Base-by-base conservation (phyloP, 768 basidiomycete genomes). In the Boletus insuetus region DNA sequence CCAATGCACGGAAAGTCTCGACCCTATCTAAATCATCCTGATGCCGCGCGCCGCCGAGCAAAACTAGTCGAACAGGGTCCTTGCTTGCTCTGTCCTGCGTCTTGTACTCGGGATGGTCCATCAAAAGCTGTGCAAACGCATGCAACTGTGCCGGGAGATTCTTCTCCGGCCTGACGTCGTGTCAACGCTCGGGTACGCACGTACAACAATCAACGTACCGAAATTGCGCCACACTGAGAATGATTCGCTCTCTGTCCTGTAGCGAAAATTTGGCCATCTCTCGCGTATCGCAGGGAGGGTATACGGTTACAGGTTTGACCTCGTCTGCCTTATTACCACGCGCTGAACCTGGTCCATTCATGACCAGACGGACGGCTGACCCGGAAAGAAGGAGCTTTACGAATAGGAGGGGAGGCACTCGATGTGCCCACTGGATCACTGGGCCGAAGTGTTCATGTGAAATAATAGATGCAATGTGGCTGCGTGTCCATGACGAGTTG, bases 401-500 rank as follows among this genome's bases (percentile, higher is more conserved):
- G n/a, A 76, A 11, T 5, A 78, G 53, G 13, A 83, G 67, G 2
- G 82, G 79, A 1, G 77, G 60, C 19, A 76, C 40, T 19, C 50
- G 43, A 58, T 83, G 81, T 4, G 82, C 49, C 56, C 73, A 54
- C 37, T 80, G 79, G 41, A 89, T 69, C 19, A 79, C 56, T 13
- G 69, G 51, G 58, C 89, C 84, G 10, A 76, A 74, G 49, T 69
- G 60, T 40, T 69, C 65, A 46, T 84, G 76, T 14, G 73, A 74
- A 19, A 97, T 75, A 46, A 97, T 86, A 2, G 82, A 76, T 60
- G 89, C 80, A 58, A 98, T 76, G 64, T 98, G 97, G 40, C 79
- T 79, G 62, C 86, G 84, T 3, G 96, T 98, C 96, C 97, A 98
- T 0, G 90, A 85, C 5, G 94, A 97, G 71, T 98, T 98, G 62